Percentiles rank a stretch among this genome's conserved stretches.
Evolutionary conservation across 306 rosid genomes (phyloP).

Genomic region (Macrotyloma uniflorum): DNA sequence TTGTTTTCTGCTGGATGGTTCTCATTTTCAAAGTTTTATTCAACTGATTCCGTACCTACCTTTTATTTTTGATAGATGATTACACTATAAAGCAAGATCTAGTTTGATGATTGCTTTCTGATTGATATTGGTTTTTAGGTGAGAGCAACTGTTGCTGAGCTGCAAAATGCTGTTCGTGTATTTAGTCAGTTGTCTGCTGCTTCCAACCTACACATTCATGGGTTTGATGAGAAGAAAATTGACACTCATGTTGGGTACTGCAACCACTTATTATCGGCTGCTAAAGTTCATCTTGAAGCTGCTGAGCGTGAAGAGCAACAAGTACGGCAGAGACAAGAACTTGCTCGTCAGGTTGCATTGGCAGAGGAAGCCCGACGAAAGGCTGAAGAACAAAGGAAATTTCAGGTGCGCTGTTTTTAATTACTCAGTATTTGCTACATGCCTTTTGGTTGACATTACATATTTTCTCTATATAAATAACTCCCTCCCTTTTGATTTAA

Average conservation of each 20-base stretch:
- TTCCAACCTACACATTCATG: slow-evolving; percentile 96
- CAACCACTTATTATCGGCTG: slow-evolving; percentile 85
- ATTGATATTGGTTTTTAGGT: slow-evolving; percentile 58
- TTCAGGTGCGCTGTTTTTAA: slow-evolving; percentile 64
- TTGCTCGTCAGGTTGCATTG: slow-evolving; percentile 88
- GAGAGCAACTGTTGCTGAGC: slow-evolving; percentile 84
- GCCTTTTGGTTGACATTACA: slow-evolving; percentile 10
- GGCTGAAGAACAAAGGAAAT: slow-evolving; percentile 95
- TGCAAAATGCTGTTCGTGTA: slow-evolving; percentile 96
- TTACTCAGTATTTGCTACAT: slow-evolving; percentile 29
- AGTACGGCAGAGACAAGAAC: slow-evolving; percentile 87
- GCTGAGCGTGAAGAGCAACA: slow-evolving; percentile 98
- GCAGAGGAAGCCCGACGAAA: slow-evolving; percentile 98
- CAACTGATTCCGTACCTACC: not conserved
- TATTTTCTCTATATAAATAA: slow-evolving; percentile 4
- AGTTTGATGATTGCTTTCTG: slow-evolving; percentile 20
- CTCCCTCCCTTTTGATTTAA: slow-evolving; percentile 33
- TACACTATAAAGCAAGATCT: not conserved
- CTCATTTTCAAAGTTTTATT: not conserved
- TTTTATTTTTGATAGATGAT: not conserved
- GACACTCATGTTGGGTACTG: slow-evolving; percentile 98
- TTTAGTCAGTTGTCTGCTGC: slow-evolving; percentile 99
- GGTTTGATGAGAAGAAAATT: slow-evolving; percentile 98
- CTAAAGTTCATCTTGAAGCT: slow-evolving; percentile 85
- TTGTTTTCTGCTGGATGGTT: not conserved